Conservation (phyloP, 106 monocot species). For the Platanthera zijinensis region DNA sequence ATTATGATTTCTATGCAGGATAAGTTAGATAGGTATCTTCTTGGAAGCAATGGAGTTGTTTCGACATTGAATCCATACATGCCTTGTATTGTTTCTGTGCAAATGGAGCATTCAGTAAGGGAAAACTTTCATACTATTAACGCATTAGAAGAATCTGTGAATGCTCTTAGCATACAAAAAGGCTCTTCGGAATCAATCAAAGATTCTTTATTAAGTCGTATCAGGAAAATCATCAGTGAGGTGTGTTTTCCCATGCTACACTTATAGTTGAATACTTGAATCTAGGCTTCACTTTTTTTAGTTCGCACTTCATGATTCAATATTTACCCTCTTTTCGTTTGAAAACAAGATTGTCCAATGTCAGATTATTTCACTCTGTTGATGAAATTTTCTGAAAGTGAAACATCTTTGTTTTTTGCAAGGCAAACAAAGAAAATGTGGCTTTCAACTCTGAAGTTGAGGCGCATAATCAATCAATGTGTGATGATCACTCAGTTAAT, state of each 20-base stretch:
- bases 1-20: constrained; percentile 43
- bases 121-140: constrained; percentile 35
- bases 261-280: no score
- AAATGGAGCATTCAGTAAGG: constrained; percentile 43
- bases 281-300: no score
- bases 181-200: constrained; percentile 27
- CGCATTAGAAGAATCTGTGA: constrained; percentile 30
- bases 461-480: constrained; percentile 7
- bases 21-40: constrained; percentile 45
- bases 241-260: constrained; percentile 13
- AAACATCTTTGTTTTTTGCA: not conserved
- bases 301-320: no score
- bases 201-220: constrained; percentile 31
- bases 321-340: no score
- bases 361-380: no score
- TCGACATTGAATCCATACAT: not conserved
- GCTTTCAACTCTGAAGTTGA: constrained; percentile 14
- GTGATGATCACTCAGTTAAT: constrained; percentile 8
- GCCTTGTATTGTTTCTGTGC: constrained; percentile 34
- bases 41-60: constrained; percentile 21
- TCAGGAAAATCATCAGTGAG: constrained; percentile 36
- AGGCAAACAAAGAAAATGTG: constrained; percentile 32
- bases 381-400: not conserved
- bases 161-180: constrained; percentile 10
- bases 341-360: no score